Conservation (phyloP, 768 basidiomycete genomes). For the Candolleomyces eurysporus region DNA sequence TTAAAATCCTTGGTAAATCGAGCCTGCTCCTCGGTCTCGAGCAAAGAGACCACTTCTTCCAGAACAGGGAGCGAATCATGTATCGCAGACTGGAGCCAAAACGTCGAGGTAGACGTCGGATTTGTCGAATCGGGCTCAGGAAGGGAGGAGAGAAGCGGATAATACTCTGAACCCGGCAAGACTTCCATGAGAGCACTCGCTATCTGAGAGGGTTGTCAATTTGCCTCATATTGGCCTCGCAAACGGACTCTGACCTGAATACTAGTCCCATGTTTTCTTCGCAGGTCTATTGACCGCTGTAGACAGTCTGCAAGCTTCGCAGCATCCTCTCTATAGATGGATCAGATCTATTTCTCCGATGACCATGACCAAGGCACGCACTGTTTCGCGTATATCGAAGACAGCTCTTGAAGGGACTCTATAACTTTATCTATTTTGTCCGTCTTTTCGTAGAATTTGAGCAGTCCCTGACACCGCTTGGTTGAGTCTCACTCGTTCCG, state of each 20-base stretch:
- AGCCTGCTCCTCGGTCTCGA: conserved; percentile 62
- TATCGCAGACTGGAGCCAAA: conserved; percentile 56
- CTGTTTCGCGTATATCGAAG: conserved; percentile 57
- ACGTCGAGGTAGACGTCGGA: conserved; percentile 60
- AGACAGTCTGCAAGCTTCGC: conserved; percentile 78
- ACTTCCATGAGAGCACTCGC: conserved; percentile 63
- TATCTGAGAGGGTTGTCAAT: conserved; percentile 42
- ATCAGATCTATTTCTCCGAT: not conserved
- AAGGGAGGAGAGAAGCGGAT: conserved; percentile 58
- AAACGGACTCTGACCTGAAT: conserved; percentile 45
- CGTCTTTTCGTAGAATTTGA: conserved; percentile 66
- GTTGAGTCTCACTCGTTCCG: conserved; percentile 7
- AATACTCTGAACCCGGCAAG: conserved; percentile 72
- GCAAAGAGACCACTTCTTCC: conserved; percentile 65
- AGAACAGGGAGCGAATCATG: conserved; percentile 70
- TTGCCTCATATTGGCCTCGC: not conserved
- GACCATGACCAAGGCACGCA: conserved; percentile 29
- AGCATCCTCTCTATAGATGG: conserved; percentile 58
- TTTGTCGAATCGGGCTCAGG: conserved; percentile 77
- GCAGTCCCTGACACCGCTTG: conserved; percentile 55
- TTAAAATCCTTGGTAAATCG: conserved; percentile 65
- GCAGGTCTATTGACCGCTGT: conserved; percentile 71
- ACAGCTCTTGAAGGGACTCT: conserved; percentile 52
- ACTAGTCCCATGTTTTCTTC: conserved; percentile 57
- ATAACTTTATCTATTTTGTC: conserved; percentile 57